Conservation (phyloP, 202 grass and related monocot species). For the Panicum virgatum region DNA sequence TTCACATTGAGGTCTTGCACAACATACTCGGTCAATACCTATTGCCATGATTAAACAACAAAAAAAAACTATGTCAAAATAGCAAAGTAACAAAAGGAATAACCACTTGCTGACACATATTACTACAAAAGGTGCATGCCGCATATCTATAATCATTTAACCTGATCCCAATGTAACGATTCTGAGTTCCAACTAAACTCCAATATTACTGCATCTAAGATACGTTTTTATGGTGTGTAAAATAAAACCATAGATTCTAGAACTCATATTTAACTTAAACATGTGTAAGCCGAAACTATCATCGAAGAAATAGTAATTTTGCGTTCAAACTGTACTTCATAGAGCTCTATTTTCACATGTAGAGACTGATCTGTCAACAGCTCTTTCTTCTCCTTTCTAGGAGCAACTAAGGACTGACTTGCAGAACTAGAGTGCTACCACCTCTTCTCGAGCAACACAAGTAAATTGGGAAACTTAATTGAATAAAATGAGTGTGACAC, state of each 20-base stretch:
- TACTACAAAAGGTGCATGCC: not conserved
- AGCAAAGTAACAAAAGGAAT: slow-evolving; percentile 14
- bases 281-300: not conserved
- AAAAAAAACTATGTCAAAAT: not conserved
- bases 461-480: no score
- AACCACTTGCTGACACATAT: not conserved
- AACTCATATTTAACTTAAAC: not conserved
- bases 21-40: slow-evolving; percentile 88
- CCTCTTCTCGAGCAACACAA: not conserved
- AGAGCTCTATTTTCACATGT: not conserved
- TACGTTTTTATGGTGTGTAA: not conserved
- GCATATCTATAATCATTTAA: not conserved
- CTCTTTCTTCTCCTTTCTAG: not conserved
- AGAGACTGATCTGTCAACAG: not conserved
- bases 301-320: not conserved
- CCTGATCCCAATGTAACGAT: not conserved
- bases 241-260: not conserved
- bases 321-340: not conserved
- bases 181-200: slow-evolving; percentile 7
- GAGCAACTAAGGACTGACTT: not conserved
- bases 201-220: not conserved
- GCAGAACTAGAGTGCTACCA: not conserved
- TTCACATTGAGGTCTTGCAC: slow-evolving; percentile 94
- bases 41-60: not conserved
- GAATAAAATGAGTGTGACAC: no score